Base-by-base conservation (phyloP, 495 filamentous ascomycete species). In the Aspergillus ellipticus region DNA sequence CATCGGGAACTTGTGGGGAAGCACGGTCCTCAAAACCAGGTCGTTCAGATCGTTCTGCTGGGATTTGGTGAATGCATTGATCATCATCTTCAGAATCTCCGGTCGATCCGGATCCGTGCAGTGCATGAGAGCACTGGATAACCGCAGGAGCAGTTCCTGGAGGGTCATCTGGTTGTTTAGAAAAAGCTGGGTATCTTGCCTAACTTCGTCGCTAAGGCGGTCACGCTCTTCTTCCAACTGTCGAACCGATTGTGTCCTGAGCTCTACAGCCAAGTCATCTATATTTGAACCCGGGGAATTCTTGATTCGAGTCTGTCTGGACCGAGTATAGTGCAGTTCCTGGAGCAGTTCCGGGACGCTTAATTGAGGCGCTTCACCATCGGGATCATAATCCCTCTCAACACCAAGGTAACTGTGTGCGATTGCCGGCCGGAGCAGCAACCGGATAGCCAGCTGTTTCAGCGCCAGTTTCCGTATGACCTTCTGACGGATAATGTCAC, bases 1-100 rank as follows among this genome's bases (percentile, higher is more conserved):
- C 20, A 78, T 17, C 4, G 64, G 60, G 46, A 77, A 78, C 8
- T 63, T 56, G 56, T 77, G 62, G 7, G 75, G 75, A 16, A 78
- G 39, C 17, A 78, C 51, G 49, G 71, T 68, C 45, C 69, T 68
- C 21, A 78, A 43, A 31, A 74, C 56, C 56, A 77, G 28, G 8
- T 76, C 70, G 1, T 64, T 66, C 21, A 78, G 53, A 52, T 78
- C 75, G 49, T 75, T 77, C 50, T 77, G 73, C 19, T 67, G 70
- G 19, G 67, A 65, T 48, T 66, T 67, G 39, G 60, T 67, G 54
- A 78, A 78, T n/a, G 69, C 66, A 11, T 66, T 46, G 15, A 78
- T 66, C 49, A 78, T 71, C 22, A 56, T 45, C 42, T 63, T 61
- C 50, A 75, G 68, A 13, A 64, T 58, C 3, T 54, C 50, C 1